Evolutionary conservation across 1,139 yeast species (phyloP), one percentile per base, ranked within the genome.

Genomic region (Saccharomycopsis hybrid): DNA sequence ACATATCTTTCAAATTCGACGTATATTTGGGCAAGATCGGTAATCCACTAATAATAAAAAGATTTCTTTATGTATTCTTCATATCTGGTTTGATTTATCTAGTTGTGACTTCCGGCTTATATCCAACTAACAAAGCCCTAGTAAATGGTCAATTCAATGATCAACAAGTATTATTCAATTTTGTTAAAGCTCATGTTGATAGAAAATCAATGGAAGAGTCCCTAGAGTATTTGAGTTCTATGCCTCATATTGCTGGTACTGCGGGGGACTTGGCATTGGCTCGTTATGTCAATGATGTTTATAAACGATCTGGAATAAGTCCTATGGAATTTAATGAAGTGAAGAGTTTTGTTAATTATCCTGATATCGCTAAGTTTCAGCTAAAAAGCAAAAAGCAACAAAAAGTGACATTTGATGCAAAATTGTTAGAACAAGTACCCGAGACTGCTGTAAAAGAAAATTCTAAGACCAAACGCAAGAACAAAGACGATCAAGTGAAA

Each of bases 181-280:
- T 77, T 42, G 69, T 85, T 2, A 68, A 68, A 13, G 68, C 70
- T 30, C 72, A 73, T 40, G 73, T 88, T 30, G 82, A 80, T 58
- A 64, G 73, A 4, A 73, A 75, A n/a, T 63, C 74, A 38, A 73
- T 92, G 68, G 81, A 81, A 60, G 85, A 80, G 52, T 80, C 83
- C 54, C 64, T 86, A 56, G 86, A 87, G 59, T 89, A 88, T 61
- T 63, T 92, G 38, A 79, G 92, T 13, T 78, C 88, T 1, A 78
- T 89, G 79, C 89, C 96, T 1, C 97, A 89, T 63, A 66, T 82
- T 55, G 81, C 96, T 0, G 97, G 97, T 1, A 82, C 97, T 2
- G 77, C 78, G 24, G 97, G 96, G 18, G 97, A 89, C 62, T 65
- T 79, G 54, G 74, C 88, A 0, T 66, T 88, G 37, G 82, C 88